These are phyloP conservation scores for Glaciozyma antarctica DNA, from an alignment of 768 basidiomycete species.

Conservation along the genomic window DNA sequence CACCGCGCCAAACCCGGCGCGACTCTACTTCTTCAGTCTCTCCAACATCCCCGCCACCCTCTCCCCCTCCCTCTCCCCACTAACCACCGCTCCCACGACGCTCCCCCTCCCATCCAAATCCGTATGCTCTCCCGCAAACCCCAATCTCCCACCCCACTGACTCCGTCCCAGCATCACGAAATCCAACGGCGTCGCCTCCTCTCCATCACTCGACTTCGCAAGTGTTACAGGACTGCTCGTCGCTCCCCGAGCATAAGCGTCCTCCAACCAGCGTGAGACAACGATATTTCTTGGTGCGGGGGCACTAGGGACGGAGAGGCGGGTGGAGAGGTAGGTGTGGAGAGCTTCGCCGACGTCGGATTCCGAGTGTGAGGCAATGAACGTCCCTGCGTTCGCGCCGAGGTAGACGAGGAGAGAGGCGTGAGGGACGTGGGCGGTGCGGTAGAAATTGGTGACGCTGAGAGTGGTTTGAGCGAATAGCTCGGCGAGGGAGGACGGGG, in stretches of 20 bases:
- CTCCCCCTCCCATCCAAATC: slow-evolving; percentile 41
- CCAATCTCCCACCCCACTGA: slow-evolving; percentile 38
- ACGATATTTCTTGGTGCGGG: slow-evolving; percentile 5
- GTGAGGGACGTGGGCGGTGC: slow-evolving; percentile 9
- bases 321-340: slow-evolving; percentile 5
- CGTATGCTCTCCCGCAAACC: slow-evolving; percentile 45
- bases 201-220: slow-evolving; percentile 22
- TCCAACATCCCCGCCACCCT: slow-evolving; percentile 37
- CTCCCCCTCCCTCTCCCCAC: slow-evolving; percentile 41
- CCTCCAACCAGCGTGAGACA: slow-evolving; percentile 39
- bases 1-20: background rate
- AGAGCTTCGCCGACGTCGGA: slow-evolving; percentile 14
- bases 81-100: slow-evolving; percentile 38
- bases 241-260: slow-evolving; percentile 40
- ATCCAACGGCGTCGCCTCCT: slow-evolving; percentile 39
- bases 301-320: background rate
- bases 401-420: slow-evolving; percentile 34
- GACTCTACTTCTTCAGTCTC: background rate
- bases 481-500: slow-evolving; percentile 2
- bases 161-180: slow-evolving; percentile 39
- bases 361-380: slow-evolving; percentile 27
- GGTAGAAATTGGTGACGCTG: slow-evolving; percentile 24
- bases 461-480: slow-evolving; percentile 22
- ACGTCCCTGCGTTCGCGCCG: slow-evolving; percentile 27
- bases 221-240: slow-evolving; percentile 39